These are phyloP conservation scores for Rhizophagus clarus DNA, from an alignment of 192 early-diverging fungal species.

Conservation along the genomic window DNA sequence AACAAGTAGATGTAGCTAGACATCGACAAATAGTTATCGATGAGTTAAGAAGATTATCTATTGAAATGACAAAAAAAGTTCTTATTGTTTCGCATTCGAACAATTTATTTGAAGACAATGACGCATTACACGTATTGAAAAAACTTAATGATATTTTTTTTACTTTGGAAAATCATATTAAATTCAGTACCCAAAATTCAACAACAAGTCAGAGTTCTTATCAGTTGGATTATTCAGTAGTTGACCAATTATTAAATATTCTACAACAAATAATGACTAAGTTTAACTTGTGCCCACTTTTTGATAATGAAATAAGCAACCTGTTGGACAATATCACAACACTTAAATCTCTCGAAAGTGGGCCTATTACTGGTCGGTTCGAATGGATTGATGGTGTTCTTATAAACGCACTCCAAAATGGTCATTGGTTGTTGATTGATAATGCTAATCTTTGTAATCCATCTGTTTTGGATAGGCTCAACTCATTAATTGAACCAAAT, in stretches of 20 bases:
- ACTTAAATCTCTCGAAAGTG: slow-evolving; percentile 47
- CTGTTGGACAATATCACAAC: slow-evolving; percentile 40
- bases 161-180: slow-evolving; percentile 38
- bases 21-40: slow-evolving; percentile 59
- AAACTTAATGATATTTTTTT: slow-evolving; percentile 43
- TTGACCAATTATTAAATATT: slow-evolving; percentile 7
- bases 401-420: slow-evolving; percentile 85
- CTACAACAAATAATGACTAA: slow-evolving; percentile 4
- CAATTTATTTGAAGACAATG: neutral
- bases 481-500: slow-evolving; percentile 88
- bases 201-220: neutral
- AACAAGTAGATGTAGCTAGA: slow-evolving; percentile 88
- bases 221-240: neutral
- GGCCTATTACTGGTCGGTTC: slow-evolving; percentile 76
- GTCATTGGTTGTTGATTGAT: slow-evolving; percentile 93
- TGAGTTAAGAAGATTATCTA: slow-evolving; percentile 46
- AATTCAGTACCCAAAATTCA: slow-evolving; percentile 18
- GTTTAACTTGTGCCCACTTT: slow-evolving; percentile 35
- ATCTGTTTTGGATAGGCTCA: slow-evolving; percentile 93
- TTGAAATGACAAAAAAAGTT: slow-evolving; percentile 48
- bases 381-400: slow-evolving; percentile 98
- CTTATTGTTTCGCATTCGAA: slow-evolving; percentile 26
- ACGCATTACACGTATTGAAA: slow-evolving; percentile 32
- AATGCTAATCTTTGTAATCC: slow-evolving; percentile 96
- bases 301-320: neutral